These are phyloP conservation scores for Fusarium sp. DNA, from an alignment of 2,329 filamentous ascomycete genomes.

Conservation along the genomic window DNA sequence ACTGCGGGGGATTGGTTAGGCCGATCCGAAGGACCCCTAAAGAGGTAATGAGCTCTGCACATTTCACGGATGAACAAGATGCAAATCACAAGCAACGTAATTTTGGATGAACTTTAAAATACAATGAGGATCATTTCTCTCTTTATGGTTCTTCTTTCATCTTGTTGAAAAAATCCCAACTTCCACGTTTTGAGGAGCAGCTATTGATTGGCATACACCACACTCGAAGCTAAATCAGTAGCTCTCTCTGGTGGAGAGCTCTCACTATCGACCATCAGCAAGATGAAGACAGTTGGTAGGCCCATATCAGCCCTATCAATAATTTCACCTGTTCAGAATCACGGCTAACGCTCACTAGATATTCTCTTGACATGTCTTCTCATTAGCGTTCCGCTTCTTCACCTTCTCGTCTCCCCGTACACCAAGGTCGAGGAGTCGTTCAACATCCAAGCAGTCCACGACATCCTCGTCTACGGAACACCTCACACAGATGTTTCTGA, in stretches of 20 bases:
- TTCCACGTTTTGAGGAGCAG: background rate
- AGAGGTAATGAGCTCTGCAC: slow-evolving; percentile 8
- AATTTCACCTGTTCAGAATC: background rate
- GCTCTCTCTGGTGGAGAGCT: slow-evolving; percentile 6
- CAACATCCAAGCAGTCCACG: slow-evolving; percentile 93
- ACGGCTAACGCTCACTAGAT: slow-evolving; percentile 38
- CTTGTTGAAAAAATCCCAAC: background rate
- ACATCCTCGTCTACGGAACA: slow-evolving; percentile 84
- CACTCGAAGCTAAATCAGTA: background rate
- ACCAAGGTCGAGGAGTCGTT: slow-evolving; percentile 99
- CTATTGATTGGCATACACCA: background rate
- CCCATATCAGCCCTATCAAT: background rate
- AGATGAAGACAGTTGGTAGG: slow-evolving; percentile 40
- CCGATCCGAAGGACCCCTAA: slow-evolving; percentile 47
- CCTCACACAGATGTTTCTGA: slow-evolving; percentile 67
- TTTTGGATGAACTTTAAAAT: background rate
- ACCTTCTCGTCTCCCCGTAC: slow-evolving; percentile 82
- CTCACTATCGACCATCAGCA: slow-evolving; percentile 16
- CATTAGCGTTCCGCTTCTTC: slow-evolving; percentile 71
- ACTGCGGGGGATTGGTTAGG: slow-evolving; percentile 48
- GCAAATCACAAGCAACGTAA: background rate
- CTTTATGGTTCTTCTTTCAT: background rate
- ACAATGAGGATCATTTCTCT: background rate
- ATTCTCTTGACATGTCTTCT: slow-evolving; percentile 44
- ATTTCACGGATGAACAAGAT: background rate